Conservation (phyloP, 2,329 filamentous ascomycete species). For the Monilinia aucupariae region DNA sequence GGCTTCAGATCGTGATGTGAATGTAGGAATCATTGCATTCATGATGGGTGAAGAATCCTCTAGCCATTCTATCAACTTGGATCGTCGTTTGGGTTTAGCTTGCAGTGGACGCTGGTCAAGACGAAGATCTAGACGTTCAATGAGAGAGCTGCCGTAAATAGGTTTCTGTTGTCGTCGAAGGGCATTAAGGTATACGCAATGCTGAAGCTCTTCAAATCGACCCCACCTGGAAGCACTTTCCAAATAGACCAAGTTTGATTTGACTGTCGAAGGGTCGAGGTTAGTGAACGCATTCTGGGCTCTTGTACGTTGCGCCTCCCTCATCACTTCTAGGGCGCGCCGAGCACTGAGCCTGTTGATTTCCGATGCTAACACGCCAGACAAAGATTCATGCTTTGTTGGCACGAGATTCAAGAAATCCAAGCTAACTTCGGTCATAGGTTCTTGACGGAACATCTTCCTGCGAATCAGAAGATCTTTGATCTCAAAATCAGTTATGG, state of each 20-base stretch:
- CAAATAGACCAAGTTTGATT: slow-evolving; percentile 65
- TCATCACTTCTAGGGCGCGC: slow-evolving; percentile 61
- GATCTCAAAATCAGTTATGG: slow-evolving; percentile 65
- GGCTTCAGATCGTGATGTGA: slow-evolving; percentile 65
- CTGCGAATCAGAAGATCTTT: slow-evolving; percentile 66
- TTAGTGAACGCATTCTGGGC: slow-evolving; percentile 50
- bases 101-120: slow-evolving; percentile 53
- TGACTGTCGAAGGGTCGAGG: slow-evolving; percentile 61
- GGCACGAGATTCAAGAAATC: slow-evolving; percentile 76
- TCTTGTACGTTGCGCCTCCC: slow-evolving; percentile 62
- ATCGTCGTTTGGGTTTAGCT: slow-evolving; percentile 55
- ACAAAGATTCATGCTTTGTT: slow-evolving; percentile 61
- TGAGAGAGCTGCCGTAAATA: slow-evolving; percentile 73
- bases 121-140: slow-evolving; percentile 66
- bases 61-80: slow-evolving; percentile 67
- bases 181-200: slow-evolving; percentile 74
- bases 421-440: slow-evolving; percentile 62
- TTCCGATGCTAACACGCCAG: slow-evolving; percentile 47
- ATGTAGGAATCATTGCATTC: slow-evolving; percentile 63
- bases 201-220: slow-evolving; percentile 72
- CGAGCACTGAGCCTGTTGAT: slow-evolving; percentile 66
- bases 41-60: slow-evolving; percentile 62
- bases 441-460: slow-evolving; percentile 55
- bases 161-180: slow-evolving; percentile 75
- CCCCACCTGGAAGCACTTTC: slow-evolving; percentile 65